Conservation (phyloP, 1,284 basidiomycete species). For the Pyrrhoderma lamaoense region DNA sequence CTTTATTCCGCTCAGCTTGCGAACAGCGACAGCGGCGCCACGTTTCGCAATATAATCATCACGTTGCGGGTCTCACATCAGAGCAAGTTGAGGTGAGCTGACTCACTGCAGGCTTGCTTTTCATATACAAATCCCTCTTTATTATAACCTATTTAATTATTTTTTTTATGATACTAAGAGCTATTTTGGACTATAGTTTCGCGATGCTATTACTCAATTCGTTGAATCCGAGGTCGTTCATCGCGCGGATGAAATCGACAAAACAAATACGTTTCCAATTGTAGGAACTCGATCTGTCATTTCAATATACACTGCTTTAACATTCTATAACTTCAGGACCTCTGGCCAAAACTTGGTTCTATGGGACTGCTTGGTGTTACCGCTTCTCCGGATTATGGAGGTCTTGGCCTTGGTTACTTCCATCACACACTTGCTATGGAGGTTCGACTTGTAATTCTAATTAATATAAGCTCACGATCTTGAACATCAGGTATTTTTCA, state of each 20-base stretch:
- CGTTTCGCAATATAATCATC: constrained; percentile 64
- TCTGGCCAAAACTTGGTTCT: constrained; percentile 83
- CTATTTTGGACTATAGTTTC: constrained; percentile 50
- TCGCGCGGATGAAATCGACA: constrained; percentile 78
- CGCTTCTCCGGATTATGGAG: constrained; percentile 72
- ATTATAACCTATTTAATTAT: no score
- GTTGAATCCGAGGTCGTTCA: constrained; percentile 77
- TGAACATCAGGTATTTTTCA: background rate
- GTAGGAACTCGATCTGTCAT: constrained; percentile 36
- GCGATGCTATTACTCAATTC: constrained; percentile 71
- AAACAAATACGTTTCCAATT: constrained; percentile 68
- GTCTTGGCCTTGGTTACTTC: constrained; percentile 76
- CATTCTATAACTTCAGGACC: constrained; percentile 42
- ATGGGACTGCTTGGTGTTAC: constrained; percentile 87
- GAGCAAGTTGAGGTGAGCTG: constrained; percentile 73
- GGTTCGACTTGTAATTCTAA: constrained; percentile 13
- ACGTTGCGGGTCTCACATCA: constrained; percentile 75
- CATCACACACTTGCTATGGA: constrained; percentile 92
- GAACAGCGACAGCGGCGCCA: constrained; percentile 23
- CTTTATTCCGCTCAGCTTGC: no score
- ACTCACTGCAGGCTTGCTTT: no score
- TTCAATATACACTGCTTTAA: background rate
- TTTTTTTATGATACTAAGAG: no score
- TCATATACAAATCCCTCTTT: no score
- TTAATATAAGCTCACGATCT: background rate